Conservation (phyloP, 2,329 filamentous ascomycete species). For the Pseudogymnoascus sp. region DNA sequence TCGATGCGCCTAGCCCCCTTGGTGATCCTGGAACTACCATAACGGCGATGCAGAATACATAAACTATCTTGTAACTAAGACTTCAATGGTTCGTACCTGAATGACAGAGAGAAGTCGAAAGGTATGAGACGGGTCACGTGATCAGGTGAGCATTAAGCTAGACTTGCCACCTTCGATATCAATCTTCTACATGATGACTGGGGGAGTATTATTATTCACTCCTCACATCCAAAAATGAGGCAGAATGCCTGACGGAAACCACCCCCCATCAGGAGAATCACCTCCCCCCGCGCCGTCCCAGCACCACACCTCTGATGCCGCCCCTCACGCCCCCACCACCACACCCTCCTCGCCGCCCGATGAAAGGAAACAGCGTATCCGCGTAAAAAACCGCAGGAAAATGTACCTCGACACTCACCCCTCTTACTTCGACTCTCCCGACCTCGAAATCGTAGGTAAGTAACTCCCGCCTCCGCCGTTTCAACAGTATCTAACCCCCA, state of each 20-base stretch:
- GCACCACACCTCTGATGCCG: constrained; percentile 13
- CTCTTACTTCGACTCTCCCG: constrained; percentile 28
- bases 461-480: neutral
- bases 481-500: neutral
- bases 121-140: neutral
- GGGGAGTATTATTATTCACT: neutral
- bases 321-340: constrained; percentile 19
- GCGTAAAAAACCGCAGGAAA: constrained; percentile 28
- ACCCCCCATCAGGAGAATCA: neutral
- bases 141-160: neutral
- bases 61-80: neutral
- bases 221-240: neutral
- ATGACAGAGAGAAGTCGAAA: neutral
- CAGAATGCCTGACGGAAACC: neutral
- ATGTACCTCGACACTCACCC: constrained; percentile 29
- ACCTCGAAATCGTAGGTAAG: constrained; percentile 29
- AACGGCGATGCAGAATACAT: neutral
- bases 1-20: neutral
- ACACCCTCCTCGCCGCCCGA: neutral
- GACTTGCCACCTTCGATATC: neutral
- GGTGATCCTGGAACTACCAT: neutral
- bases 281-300: neutral
- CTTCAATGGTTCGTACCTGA: neutral
- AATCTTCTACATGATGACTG: neutral
- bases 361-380: constrained; percentile 16